phyloP scores from a whole-genome alignment of 345 rosid species.

The Gossypium turneri region DNA sequence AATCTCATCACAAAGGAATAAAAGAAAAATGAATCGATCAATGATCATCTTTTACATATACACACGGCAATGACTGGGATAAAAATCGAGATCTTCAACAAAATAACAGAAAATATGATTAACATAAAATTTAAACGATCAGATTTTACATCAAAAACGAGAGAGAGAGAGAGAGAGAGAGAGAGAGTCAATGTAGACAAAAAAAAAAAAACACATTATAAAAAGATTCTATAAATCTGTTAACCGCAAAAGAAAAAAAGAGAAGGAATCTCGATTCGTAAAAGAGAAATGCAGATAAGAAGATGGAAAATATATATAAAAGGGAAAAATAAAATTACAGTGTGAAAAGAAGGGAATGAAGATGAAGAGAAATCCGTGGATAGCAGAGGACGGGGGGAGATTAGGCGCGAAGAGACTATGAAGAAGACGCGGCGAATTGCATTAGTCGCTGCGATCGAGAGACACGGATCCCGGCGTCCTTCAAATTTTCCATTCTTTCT shows the following conservation, averaged over 20 bases:
- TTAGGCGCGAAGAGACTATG: constrained; percentile 27
- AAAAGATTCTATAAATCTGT: background rate
- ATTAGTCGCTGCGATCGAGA: constrained; percentile 32
- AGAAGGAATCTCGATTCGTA: constrained; percentile 8
- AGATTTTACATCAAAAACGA: constrained; percentile 6
- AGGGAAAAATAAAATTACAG: constrained; percentile 12
- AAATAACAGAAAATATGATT: background rate
- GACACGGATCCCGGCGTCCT: constrained; percentile 18
- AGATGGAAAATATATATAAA: background rate
- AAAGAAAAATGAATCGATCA: constrained; percentile 7
- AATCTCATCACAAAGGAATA: constrained; percentile 15
- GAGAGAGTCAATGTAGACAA: constrained; percentile 29
- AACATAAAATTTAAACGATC: background rate
- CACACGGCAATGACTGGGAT: background rate
- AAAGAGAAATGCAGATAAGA: constrained; percentile 6
- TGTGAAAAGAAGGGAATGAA: background rate
- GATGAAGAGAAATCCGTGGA: constrained; percentile 1
- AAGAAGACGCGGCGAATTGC: constrained; percentile 17
- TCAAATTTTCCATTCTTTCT: background rate
- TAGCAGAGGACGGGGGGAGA: background rate
- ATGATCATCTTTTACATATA: background rate
- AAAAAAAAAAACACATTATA: background rate
- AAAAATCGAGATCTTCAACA: constrained; percentile 33
- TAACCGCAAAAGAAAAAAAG: background rate
- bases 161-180: constrained; percentile 1